Evolutionary conservation across 2,329 filamentous ascomycete genomes (phyloP), one percentile per base, ranked within the genome.

Genomic region (Bipolaris victoriae): DNA sequence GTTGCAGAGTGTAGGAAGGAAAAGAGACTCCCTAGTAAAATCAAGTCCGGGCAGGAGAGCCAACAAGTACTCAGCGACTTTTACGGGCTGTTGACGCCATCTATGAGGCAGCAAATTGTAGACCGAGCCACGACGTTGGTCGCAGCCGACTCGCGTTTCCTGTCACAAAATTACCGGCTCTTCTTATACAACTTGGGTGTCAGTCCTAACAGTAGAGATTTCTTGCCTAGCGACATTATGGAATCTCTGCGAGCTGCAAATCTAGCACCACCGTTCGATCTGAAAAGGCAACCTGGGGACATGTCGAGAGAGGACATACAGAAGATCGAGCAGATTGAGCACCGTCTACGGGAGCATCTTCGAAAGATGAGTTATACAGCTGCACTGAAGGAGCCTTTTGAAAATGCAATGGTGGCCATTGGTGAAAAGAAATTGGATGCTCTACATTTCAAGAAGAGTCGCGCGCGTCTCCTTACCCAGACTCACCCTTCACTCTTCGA

Each of bases 171-270:
- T 13, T 65, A 58, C 31, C 26, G 24, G 4, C 15, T 43, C 13
- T 57, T 73, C 26, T 57, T 68, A 6, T 6, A 44, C 3, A 33
- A 51, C 20, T 20, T 74, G n/a, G 63, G 65, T n/a, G 54, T 72
- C 20, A 47, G 52, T 45, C 39, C 50, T 11, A 26, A n/a, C 26
- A 49, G 47, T 49, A 63, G 29, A 43, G 55, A 59, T 22, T 18
- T 71, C 41, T 58, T 73, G 16, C 65, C 69, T 11, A 66, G 70
- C 49, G 69, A 73, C 35, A 65, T 73, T 2, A 55, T 70, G 37
- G 37, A 64, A 10, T 54, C 64, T 20, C 55, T 74, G 7, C 64
- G 69, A 45, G 56, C 55, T n/a, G 63, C 62, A 37, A 61, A 61
- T 4, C 51, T 73, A 13, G 53, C 61, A 13, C 55, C 36, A 15